A percentile compares a stretch with the other conserved stretches of the same genome.
Conservation (phyloP, 345 rosid species). For the Populus pruinosa region DNA sequence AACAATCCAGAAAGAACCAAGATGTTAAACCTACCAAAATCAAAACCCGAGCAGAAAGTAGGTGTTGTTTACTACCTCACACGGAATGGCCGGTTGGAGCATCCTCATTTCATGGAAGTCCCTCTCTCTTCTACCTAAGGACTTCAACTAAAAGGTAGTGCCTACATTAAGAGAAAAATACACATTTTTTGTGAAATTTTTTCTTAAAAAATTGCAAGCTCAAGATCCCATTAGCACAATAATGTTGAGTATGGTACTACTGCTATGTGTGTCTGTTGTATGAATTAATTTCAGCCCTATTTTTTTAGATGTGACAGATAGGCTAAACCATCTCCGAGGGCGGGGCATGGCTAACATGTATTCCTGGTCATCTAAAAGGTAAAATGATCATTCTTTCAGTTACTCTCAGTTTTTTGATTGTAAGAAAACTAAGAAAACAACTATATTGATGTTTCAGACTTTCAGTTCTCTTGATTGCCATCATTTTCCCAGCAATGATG, state of each 20-base stretch:
- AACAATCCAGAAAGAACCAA: constrained; percentile 28
- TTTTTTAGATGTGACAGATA: constrained; percentile 14
- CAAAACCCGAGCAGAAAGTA: constrained; percentile 19
- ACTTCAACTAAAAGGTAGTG: constrained; percentile 12
- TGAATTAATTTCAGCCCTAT: neutral
- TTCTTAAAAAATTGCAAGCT: neutral
- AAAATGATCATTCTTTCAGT: neutral
- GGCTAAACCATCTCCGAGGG: constrained; percentile 20
- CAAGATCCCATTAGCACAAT: neutral
- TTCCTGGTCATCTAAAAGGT: constrained; percentile 27
- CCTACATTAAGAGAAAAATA: neutral
- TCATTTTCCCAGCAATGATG: neutral
- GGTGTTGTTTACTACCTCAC: constrained; percentile 17
- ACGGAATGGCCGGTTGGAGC: constrained; percentile 18
- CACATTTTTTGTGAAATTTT: neutral
- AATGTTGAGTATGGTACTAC: neutral
- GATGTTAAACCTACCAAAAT: constrained; percentile 25
- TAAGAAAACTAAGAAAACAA: neutral
- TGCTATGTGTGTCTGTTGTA: neutral
- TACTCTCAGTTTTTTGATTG: neutral
- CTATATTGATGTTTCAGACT: neutral
- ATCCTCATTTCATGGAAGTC: constrained; percentile 23
- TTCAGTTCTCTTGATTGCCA: neutral
- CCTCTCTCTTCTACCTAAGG: constrained; percentile 16
- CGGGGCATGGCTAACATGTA: constrained; percentile 19